Conservation (phyloP, 2,329 filamentous ascomycete species). For the Monilinia vaccinii-corymbosi region DNA sequence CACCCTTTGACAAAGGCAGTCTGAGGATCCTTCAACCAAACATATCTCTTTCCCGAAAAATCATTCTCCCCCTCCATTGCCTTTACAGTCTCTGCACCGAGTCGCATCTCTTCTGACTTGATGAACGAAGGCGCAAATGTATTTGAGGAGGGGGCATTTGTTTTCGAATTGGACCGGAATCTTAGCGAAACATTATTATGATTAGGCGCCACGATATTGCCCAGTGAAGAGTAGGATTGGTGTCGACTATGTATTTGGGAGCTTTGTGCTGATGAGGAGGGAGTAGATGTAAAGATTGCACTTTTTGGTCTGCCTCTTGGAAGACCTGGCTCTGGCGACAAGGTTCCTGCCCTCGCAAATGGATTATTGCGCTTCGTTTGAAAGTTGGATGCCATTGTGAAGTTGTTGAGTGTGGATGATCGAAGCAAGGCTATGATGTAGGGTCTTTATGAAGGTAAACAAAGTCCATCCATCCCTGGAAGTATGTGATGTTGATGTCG, state of each 20-base stretch:
- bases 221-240: conserved; percentile 53
- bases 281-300: conserved; percentile 45
- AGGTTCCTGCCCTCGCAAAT: conserved; percentile 61
- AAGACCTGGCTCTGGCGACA: conserved; percentile 50
- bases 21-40: conserved; percentile 87
- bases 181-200: conserved; percentile 24
- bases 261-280: conserved; percentile 29
- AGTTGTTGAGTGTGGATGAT: conserved; percentile 15
- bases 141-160: conserved; percentile 53
- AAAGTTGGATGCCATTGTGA: conserved; percentile 47
- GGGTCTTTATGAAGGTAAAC: conserved; percentile 6
- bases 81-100: conserved; percentile 45
- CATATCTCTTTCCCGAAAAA: conserved; percentile 96
- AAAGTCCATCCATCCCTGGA: conserved; percentile 5
- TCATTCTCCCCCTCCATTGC: conserved; percentile 96
- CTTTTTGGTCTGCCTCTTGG: conserved; percentile 61
- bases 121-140: conserved; percentile 98
- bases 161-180: conserved; percentile 54
- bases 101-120: conserved; percentile 68
- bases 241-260: conserved; percentile 51
- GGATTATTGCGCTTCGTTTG: conserved; percentile 72
- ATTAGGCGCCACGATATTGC: conserved; percentile 29
- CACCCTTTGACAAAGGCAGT: conserved; percentile 87
- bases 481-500: not conserved
- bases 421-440: not conserved